Conservation (phyloP, 2,329 filamentous ascomycete genomes). For the Colletotrichum simmondsii region DNA sequence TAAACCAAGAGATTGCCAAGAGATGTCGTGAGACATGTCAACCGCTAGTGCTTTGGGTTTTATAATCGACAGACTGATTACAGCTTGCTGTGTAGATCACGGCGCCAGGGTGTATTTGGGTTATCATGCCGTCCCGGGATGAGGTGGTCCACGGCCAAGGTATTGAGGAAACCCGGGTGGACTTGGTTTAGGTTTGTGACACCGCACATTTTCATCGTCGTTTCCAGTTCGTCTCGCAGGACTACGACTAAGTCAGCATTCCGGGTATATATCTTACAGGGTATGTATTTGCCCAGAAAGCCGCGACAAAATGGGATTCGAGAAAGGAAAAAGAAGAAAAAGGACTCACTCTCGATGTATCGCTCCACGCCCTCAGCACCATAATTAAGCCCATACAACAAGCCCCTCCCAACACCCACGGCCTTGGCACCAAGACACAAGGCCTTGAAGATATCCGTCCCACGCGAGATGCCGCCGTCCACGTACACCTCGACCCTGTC, state of each 20-base stretch:
- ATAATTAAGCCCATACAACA: slow-evolving; percentile 70
- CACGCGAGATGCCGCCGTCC: slow-evolving; percentile 73
- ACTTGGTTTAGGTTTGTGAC: slow-evolving; percentile 70
- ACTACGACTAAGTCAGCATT: slow-evolving; percentile 43
- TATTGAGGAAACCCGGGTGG: slow-evolving; percentile 71
- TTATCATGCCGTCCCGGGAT: slow-evolving; percentile 54
- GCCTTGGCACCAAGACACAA: slow-evolving; percentile 72
- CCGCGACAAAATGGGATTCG: no score
- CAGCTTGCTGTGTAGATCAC: slow-evolving; percentile 40
- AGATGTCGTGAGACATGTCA: not conserved
- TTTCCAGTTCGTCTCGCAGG: slow-evolving; percentile 70
- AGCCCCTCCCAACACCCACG: slow-evolving; percentile 71
- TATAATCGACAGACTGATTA: slow-evolving; percentile 21
- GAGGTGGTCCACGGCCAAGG: slow-evolving; percentile 58
- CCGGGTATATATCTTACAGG: not conserved
- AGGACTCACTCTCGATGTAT: slow-evolving; percentile 61
- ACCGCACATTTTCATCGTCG: slow-evolving; percentile 74
- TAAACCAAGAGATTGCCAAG: not conserved
- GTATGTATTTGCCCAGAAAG: not conserved
- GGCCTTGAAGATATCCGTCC: slow-evolving; percentile 75
- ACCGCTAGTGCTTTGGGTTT: not conserved
- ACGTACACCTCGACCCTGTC: slow-evolving; percentile 70
- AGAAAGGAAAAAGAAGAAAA: no score
- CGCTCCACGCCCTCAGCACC: slow-evolving; percentile 67
- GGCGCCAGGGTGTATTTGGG: slow-evolving; percentile 56